These are phyloP conservation scores for Cytospora piceae DNA, from an alignment of 2,329 filamentous ascomycete genomes.

Conservation along the genomic window DNA sequence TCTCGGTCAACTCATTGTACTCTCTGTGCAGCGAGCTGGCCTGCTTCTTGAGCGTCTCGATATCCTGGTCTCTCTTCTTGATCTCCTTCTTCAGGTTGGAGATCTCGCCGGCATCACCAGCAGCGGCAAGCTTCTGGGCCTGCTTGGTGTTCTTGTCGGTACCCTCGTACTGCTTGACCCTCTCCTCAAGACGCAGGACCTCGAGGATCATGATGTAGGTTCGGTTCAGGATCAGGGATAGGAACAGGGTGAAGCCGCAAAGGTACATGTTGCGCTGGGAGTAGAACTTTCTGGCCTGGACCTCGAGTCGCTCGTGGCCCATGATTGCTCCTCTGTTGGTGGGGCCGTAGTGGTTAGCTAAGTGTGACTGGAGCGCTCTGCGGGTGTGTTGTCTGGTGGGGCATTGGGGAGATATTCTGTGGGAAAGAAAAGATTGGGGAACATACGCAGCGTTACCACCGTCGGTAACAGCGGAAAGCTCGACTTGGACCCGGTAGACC, in stretches of 20 bases:
- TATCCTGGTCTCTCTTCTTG: slow-evolving; percentile 78
- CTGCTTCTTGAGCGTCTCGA: slow-evolving; percentile 92
- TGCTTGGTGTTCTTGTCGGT: slow-evolving; percentile 64
- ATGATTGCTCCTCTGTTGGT: slow-evolving; percentile 65
- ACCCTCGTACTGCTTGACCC: slow-evolving; percentile 81
- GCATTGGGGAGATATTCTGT: not conserved
- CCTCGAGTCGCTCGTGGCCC: slow-evolving; percentile 94
- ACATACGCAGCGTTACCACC: slow-evolving; percentile 56
- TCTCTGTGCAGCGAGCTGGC: slow-evolving; percentile 78
- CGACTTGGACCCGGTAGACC: slow-evolving; percentile 94
- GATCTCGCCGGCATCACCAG: slow-evolving; percentile 77
- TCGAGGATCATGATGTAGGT: slow-evolving; percentile 98
- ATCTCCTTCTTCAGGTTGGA: slow-evolving; percentile 71
- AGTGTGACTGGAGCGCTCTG: slow-evolving; percentile 5
- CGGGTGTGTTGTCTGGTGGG: slow-evolving; percentile 6
- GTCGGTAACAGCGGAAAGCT: slow-evolving; percentile 76
- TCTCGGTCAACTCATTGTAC: slow-evolving; percentile 84
- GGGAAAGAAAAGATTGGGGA: not conserved
- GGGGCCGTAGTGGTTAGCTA: slow-evolving; percentile 31
- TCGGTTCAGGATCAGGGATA: slow-evolving; percentile 97
- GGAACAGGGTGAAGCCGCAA: slow-evolving; percentile 98
- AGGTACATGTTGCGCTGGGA: slow-evolving; percentile 99
- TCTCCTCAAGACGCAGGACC: slow-evolving; percentile 87
- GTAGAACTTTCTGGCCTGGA: slow-evolving; percentile 99
- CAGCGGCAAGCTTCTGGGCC: slow-evolving; percentile 70